Evolutionary conservation across 176 grass and related monocot genomes (phyloP).

Genomic region (Bromus sterilis): DNA sequence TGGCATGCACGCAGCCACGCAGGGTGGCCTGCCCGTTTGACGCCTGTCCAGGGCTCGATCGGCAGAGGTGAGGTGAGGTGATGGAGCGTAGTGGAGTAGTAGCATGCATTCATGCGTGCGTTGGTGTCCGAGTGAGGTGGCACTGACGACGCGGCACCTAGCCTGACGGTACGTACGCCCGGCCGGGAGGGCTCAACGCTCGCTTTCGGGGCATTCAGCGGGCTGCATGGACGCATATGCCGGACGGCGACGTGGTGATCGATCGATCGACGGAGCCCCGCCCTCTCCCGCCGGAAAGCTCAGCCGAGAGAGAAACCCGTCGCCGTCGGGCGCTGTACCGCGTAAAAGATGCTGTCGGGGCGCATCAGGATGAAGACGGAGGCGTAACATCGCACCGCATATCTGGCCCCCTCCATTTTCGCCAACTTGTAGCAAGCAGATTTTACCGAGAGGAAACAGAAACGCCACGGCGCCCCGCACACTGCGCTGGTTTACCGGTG

Average conservation of each 20-base stretch:
- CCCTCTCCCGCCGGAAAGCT: constrained; percentile 19
- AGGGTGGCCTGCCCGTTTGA: not conserved
- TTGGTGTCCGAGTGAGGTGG: not conserved
- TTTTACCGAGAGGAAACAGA: not conserved
- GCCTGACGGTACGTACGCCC: constrained; percentile 8
- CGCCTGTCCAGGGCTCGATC: not conserved
- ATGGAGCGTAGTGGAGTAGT: not conserved
- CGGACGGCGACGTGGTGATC: constrained; percentile 13
- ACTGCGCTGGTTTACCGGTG: not conserved
- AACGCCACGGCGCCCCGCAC: no score
- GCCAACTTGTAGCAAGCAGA: not conserved
- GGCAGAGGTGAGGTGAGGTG: not conserved
- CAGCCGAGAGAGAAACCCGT: not conserved
- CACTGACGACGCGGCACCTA: constrained; percentile 27
- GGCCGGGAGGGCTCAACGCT: not conserved
- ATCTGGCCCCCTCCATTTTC: not conserved
- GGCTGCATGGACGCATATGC: constrained; percentile 21
- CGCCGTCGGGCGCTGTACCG: not conserved
- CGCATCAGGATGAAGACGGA: not conserved
- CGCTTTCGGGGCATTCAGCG: constrained; percentile 25
- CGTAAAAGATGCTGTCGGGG: constrained; percentile 9
- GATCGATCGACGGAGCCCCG: not conserved
- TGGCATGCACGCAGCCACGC: not conserved
- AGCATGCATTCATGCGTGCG: not conserved
- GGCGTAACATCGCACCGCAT: not conserved